phyloP scores from a whole-genome alignment of 768 basidiomycete species.

The Lentinula guzmanii region DNA sequence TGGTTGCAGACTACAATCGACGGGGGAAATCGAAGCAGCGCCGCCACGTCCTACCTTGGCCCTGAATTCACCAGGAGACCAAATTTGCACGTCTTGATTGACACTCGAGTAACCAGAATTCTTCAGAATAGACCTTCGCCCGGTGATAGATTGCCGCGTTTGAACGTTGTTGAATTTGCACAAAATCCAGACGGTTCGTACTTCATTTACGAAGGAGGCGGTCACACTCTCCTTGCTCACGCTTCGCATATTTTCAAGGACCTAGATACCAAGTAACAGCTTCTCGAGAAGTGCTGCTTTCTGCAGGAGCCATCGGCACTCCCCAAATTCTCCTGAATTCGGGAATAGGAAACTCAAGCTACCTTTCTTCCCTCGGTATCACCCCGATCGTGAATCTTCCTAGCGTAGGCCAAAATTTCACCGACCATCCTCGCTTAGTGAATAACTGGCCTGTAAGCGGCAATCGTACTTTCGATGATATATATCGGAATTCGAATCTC shows the following conservation, averaged over 20 bases:
- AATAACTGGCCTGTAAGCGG: constrained; percentile 6
- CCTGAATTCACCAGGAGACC: constrained; percentile 13
- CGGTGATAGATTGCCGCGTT: not conserved
- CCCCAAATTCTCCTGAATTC: constrained; percentile 14
- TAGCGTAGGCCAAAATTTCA: constrained; percentile 10
- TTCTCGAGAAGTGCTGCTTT: constrained; percentile 19
- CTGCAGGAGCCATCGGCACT: constrained; percentile 19
- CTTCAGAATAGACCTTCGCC: not conserved
- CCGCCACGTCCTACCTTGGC: constrained; percentile 19
- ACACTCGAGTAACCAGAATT: constrained; percentile 13
- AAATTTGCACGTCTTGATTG: constrained; percentile 18
- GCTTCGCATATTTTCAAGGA: not conserved
- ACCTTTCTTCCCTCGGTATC: constrained; percentile 2
- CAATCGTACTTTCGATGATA: constrained; percentile 3
- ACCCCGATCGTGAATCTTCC: constrained; percentile 9
- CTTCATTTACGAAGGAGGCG: not conserved
- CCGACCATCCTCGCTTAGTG: constrained; percentile 8
- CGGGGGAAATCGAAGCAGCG: constrained; percentile 14
- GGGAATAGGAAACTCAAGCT: constrained; percentile 12
- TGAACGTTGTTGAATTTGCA: constrained; percentile 1
- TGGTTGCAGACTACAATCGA: constrained; percentile 16
- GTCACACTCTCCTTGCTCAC: not conserved
- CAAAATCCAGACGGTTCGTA: not conserved
- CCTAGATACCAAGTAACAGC: constrained; percentile 9
- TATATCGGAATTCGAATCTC: constrained; percentile 1